Evolutionary conservation across 371 early-diverging fungal genomes (phyloP), one percentile per base, ranked within the genome.

Genomic region (Apophysomyces variabilis): DNA sequence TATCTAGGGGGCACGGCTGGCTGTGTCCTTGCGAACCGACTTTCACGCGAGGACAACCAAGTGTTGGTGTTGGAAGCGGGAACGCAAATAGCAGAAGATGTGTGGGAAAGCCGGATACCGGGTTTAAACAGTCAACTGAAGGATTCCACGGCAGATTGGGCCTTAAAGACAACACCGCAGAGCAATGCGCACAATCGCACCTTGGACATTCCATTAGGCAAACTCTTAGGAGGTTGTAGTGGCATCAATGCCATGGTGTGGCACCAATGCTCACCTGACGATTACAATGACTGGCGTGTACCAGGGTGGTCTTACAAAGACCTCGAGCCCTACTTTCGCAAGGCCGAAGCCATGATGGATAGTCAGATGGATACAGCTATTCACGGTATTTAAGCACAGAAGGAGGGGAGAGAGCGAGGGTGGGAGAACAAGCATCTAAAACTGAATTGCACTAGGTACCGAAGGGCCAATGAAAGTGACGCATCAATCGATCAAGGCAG

Each of bases 161-260:
- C 61, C 43, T 36, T 70, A 6, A 18, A 62, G 13, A 65, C 74
- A 5, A 36, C 26, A 2, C 4, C 54, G 3, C 74, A 74, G 32
- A 8, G 35, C 3, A 37, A 66, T 37, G 71, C 63, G 16, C 6
- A 67, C 32, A 46, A 71, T 3, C 62, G 74, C 36, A 36, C 9
- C 5, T 61, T 74, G n/a, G 57, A 59, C 21, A 64, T 78, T 36
- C 79, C 79, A 1, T 41, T 69, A 8, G 77, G 76, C 5, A 76
- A 74, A 61, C n/a, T 73, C n/a, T 66, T 80, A 0, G 80, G 80
- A 13, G 80, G 80, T 0, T 71, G 72, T 38, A 73, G 75, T 36
- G 65, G 72, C 13, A 71, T 75, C 16, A 83, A 83, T 60, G 80
- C 79, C 8, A 72, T 76, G 62, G 32, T 77, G 21, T 72, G 61